phyloP scores from a whole-genome alignment of 2,329 filamentous ascomycete species.

The Botrytis fragariae region DNA sequence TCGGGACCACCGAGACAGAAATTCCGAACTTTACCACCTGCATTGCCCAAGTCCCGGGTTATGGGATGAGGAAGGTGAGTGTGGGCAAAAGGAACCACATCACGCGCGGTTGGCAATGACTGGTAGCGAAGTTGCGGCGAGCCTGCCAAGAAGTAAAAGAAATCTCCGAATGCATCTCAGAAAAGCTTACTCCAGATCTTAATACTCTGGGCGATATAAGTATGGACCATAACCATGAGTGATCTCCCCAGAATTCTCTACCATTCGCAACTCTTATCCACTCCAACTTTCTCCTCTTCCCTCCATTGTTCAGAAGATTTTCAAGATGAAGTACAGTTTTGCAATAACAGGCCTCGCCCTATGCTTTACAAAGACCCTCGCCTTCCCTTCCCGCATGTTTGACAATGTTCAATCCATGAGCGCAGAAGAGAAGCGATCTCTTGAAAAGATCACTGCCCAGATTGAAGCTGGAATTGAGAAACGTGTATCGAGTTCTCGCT shows the following conservation, averaged over 20 bases:
- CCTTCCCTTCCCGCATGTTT: constrained; percentile 30
- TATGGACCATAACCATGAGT: not conserved
- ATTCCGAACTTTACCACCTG: not conserved
- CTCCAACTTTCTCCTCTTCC: not conserved
- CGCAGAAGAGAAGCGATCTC: constrained; percentile 26
- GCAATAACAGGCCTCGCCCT: constrained; percentile 20
- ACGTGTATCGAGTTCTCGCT: not conserved
- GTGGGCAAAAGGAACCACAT: not conserved
- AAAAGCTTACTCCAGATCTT: not conserved
- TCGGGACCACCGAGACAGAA: not conserved
- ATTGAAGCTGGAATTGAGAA: constrained; percentile 24
- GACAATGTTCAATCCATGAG: constrained; percentile 21
- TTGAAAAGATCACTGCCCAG: constrained; percentile 22
- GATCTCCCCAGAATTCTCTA: too few relatives aligned
- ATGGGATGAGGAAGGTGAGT: not conserved
- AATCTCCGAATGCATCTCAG: not conserved
- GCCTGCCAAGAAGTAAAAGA: not conserved
- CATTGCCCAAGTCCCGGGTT: not conserved
- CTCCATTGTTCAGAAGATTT: not conserved
- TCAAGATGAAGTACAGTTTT: constrained; percentile 26
- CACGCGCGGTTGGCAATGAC: not conserved
- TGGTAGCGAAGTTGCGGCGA: not conserved
- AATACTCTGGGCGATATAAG: not conserved
- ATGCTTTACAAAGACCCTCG: constrained; percentile 19
- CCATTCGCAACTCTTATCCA: not conserved